These are phyloP conservation scores for Puccinia brachypodii DNA, from an alignment of 1,284 basidiomycete genomes.

Conservation along the genomic window DNA sequence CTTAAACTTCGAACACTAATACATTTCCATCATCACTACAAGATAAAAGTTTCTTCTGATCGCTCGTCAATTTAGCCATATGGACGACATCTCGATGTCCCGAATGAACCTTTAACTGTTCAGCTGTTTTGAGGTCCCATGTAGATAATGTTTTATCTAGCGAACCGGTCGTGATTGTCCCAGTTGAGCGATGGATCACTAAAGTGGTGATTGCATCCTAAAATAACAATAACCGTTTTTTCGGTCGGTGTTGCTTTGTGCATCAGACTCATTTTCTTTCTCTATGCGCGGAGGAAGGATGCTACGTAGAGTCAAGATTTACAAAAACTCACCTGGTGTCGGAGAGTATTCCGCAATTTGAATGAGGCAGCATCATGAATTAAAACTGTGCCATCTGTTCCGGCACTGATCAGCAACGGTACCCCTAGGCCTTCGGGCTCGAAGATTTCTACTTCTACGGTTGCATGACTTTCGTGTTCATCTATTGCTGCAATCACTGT, in stretches of 20 bases:
- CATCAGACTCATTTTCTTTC: conserved; percentile 23
- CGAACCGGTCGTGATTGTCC: conserved; percentile 77
- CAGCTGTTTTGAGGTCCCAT: conserved; percentile 87
- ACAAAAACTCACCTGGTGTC: conserved; percentile 61
- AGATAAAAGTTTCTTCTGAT: conserved; percentile 57
- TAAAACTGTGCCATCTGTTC: conserved; percentile 88
- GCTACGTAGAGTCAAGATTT: conserved; percentile 49
- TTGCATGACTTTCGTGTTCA: conserved; percentile 75
- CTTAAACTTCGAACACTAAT: conserved; percentile 52
- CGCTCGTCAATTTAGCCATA: conserved; percentile 65
- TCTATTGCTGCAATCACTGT: conserved; percentile 75
- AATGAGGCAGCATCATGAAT: conserved; percentile 90
- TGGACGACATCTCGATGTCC: conserved; percentile 83
- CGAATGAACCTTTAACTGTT: conserved; percentile 73
- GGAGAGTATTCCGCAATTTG: conserved; percentile 69
- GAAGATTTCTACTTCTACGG: conserved; percentile 79
- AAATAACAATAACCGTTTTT: conserved; percentile 49
- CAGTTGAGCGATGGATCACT: conserved; percentile 66
- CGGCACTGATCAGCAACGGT: conserved; percentile 78
- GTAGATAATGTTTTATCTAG: conserved; percentile 82
- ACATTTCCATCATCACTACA: conserved; percentile 58
- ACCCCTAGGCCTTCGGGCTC: conserved; percentile 64
- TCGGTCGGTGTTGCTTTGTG: not conserved
- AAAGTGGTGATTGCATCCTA: conserved; percentile 81
- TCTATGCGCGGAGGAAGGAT: not conserved